A percentile compares a stretch with the other conserved stretches of the same genome.
Conservation (phyloP, 1,139 yeast genomes). For the Yamadazyma atmosphaerica region DNA sequence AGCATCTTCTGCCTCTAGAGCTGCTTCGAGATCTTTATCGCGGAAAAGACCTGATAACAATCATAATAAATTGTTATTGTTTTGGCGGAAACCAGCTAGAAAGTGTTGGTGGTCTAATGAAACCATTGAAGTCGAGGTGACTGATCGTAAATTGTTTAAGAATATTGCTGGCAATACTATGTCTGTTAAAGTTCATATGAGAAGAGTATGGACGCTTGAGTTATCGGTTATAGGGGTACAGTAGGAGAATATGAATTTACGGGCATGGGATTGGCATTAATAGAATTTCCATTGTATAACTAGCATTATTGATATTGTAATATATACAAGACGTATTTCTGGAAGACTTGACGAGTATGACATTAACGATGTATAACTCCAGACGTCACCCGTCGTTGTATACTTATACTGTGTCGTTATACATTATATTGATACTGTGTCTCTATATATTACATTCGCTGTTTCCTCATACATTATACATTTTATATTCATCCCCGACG, state of each 20-base stretch:
- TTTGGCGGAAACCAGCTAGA: constrained; percentile 98
- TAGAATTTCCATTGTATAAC: neutral
- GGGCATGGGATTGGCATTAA: no score
- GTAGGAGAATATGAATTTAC: constrained; percentile 15
- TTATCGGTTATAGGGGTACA: constrained; percentile 61
- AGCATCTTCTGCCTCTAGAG: constrained; percentile 44
- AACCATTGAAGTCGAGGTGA: constrained; percentile 52
- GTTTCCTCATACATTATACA: no score
- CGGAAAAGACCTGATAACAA: constrained; percentile 35
- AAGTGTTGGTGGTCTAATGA: constrained; percentile 98
- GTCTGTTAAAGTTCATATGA: constrained; percentile 59
- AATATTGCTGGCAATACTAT: constrained; percentile 20
- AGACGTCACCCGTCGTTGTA: no score
- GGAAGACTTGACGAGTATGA: no score
- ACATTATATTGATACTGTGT: no score
- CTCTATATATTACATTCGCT: no score
- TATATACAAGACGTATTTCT: no score
- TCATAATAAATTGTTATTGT: constrained; percentile 75
- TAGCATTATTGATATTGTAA: no score
- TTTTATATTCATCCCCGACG: neutral
- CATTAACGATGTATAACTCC: no score
- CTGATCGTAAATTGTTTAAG: constrained; percentile 23
- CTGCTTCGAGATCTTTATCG: constrained; percentile 58
- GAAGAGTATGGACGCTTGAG: constrained; percentile 87
- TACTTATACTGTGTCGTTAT: no score